Evolutionary conservation across 441 rosid species (phyloP).

Genomic region (Sinapis alba): DNA sequence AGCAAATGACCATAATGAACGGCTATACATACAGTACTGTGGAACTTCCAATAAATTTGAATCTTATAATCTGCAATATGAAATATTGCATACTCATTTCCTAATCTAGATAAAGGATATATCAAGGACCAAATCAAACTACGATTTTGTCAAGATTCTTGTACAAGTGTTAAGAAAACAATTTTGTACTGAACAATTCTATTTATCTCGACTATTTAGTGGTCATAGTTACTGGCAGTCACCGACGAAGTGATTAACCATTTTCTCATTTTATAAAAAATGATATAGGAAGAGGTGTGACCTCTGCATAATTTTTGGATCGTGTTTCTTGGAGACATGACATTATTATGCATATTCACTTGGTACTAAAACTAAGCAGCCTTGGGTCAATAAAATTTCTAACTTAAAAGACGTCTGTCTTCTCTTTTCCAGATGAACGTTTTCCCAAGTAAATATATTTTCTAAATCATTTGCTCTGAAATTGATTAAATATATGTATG

Average conservation of each 20-base stretch:
- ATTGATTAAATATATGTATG: neutral
- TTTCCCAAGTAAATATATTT: conserved; percentile 13
- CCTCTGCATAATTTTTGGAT: conserved; percentile 28
- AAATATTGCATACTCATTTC: too few species aligned
- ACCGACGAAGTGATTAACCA: neutral
- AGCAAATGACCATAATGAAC: too few species aligned
- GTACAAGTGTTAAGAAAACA: neutral
- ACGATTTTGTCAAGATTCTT: neutral
- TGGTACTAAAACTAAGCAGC: conserved; percentile 9
- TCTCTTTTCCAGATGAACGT: conserved; percentile 1
- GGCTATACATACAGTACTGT: too few species aligned
- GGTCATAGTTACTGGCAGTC: neutral
- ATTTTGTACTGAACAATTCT: neutral
- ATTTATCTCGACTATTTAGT: neutral
- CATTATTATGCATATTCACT: conserved; percentile 15
- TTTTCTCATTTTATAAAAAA: neutral
- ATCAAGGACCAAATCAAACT: neutral
- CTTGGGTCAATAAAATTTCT: conserved; percentile 9
- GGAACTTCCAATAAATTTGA: too few species aligned
- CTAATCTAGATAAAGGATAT: too few species aligned
- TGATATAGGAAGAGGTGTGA: conserved; percentile 8
- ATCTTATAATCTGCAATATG: too few species aligned
- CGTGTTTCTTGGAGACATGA: conserved; percentile 20
- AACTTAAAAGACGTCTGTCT: conserved; percentile 20
- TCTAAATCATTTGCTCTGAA: neutral